Conservation (phyloP, 805 yeast species). For the Komagataella mondaviorum region DNA sequence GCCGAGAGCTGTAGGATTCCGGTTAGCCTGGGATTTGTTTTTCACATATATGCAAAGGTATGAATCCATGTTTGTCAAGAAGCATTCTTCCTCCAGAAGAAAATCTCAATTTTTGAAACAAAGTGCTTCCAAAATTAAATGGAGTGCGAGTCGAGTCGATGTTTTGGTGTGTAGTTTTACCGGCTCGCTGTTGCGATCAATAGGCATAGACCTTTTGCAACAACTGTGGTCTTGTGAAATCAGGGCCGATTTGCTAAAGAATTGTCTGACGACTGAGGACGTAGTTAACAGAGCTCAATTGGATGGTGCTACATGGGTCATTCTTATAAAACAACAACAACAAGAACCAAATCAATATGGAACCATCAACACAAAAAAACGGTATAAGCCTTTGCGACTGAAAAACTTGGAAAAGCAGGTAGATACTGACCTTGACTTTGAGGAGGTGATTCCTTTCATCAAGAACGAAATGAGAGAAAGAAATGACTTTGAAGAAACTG, state of each 20-base stretch:
- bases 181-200: conserved; percentile 36
- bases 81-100: conserved; percentile 6
- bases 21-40: conserved; percentile 61
- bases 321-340: conserved; percentile 46
- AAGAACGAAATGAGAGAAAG: conserved; percentile 9
- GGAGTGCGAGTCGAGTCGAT: conserved; percentile 61
- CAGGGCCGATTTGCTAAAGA: conserved; percentile 54
- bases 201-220: conserved; percentile 51
- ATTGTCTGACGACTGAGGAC: conserved; percentile 43
- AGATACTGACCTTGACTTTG: conserved; percentile 64
- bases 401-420: conserved; percentile 43
- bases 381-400: conserved; percentile 66
- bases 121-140: conserved; percentile 20
- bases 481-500: conserved; percentile 3
- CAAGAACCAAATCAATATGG: neutral
- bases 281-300: conserved; percentile 44
- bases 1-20: conserved; percentile 74
- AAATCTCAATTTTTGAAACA: conserved; percentile 22
- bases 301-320: conserved; percentile 67
- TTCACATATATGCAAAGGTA: conserved; percentile 36
- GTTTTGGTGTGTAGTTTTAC: conserved; percentile 66
- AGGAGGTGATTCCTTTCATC: conserved; percentile 43
- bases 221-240: conserved; percentile 69
- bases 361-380: conserved; percentile 22
- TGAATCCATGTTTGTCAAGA: conserved; percentile 20